Evolutionary conservation across 139 green algal genomes (phyloP), one percentile per base, ranked within the genome.

Genomic region (Chlamydomonas incerta): DNA sequence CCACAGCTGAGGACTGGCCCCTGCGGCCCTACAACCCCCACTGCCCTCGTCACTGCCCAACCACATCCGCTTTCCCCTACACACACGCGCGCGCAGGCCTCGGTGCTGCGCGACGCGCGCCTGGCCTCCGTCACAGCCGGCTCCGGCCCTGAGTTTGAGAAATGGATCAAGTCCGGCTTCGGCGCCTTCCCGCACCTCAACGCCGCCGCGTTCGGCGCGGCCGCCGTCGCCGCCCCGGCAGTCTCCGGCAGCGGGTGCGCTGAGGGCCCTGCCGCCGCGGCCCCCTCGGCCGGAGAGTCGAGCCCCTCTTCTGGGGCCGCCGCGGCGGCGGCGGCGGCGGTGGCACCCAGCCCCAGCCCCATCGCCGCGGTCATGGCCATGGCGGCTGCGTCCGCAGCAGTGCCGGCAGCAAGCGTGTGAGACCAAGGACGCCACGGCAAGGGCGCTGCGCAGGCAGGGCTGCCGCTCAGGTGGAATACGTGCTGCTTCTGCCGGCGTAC

Each of bases 101-200:
- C 52, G 20, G 37, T 87, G 35, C 69, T 87, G 50, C 46, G 69
- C 8, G 81, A 87, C 81, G 3, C 34, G 20, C 35, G 70, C 18
- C 55, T 87, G 35, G 14, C 68, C 47, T 18, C 69, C 9, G 28
- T 81, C 18, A 50, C 41, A 8, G 8, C 74, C 17, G 6, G 46
- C 13, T 3, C 55, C 35, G 72, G 82, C 29, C 35, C 72, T 35
- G 69, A 84, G 13, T 90, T 88, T 60, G 87, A 90, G 50, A 75
- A 88, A 29, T 90, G 87, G 87, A 82, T 90, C 62, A 90, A 90
- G 87, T 66, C 41, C 60, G 87, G 87, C 58, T 52, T 37, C 72
- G 57, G 33, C 29, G 71, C 82, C 71, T 81, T 81, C 72, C 72
- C 82, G 8, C 52, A 73, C 72, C 52, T 86, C 18, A 70, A 52